Conservation (phyloP, 768 basidiomycete genomes). For the Macrolepiota albuminosa region DNA sequence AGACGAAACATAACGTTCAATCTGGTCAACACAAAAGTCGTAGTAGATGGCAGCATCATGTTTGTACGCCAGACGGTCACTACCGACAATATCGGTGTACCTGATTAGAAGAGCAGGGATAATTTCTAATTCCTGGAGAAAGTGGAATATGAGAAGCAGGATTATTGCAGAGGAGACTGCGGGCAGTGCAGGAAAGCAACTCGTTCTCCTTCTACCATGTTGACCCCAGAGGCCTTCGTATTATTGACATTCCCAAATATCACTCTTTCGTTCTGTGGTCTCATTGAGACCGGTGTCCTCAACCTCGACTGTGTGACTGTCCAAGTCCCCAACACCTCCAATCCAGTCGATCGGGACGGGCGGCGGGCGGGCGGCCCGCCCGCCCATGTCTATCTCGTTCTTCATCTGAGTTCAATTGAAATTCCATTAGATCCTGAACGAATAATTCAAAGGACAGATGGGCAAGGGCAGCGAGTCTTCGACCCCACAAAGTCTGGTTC, state of each 20-base stretch:
- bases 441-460: conserved; percentile 36
- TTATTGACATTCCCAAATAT: conserved; percentile 49
- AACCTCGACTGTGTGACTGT: conserved; percentile 62
- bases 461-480: conserved; percentile 33
- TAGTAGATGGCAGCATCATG: conserved; percentile 12
- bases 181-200: conserved; percentile 2
- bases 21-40: conserved; percentile 8
- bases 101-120: conserved; percentile 12
- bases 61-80: not conserved
- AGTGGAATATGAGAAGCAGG: not conserved
- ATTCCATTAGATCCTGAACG: conserved; percentile 55
- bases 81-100: conserved; percentile 9
- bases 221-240: conserved; percentile 41
- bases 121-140: not conserved
- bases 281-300: conserved; percentile 38
- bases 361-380: too few relatives aligned
- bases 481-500: conserved; percentile 32
- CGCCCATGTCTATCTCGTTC: conserved; percentile 51
- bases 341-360: conserved; percentile 36
- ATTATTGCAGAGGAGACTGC: not conserved
- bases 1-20: conserved; percentile 3
- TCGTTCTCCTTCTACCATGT: conserved; percentile 7
- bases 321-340: conserved; percentile 26
- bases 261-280: conserved; percentile 30
- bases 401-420: conserved; percentile 53